Conservation (phyloP, 1,139 yeast genomes). For the Petasospora rhodanensis region DNA sequence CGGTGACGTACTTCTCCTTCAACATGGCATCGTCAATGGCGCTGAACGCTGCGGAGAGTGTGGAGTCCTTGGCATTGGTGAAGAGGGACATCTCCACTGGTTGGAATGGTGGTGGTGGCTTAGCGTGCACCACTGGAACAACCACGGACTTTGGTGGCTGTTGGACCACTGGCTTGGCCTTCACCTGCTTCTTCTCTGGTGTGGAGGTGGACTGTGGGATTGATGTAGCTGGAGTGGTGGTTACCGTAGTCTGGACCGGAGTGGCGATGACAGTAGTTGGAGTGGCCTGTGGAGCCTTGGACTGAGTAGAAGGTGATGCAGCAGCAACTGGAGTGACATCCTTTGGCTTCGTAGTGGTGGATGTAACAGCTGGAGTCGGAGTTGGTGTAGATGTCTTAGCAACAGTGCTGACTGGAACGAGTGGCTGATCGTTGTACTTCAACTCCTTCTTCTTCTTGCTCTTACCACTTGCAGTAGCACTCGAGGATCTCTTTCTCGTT, state of each 20-base stretch:
- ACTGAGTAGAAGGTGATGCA: too few species aligned
- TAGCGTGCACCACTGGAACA: background rate
- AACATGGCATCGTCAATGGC: conserved; percentile 12
- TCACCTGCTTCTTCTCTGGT: conserved; percentile 5
- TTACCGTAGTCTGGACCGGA: too few species aligned
- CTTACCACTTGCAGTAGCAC: background rate
- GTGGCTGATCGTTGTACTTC: too few species aligned
- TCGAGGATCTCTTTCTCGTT: conserved; percentile 18
- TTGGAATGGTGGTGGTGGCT: conserved; percentile 13
- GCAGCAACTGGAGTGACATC: too few species aligned
- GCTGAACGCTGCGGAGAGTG: conserved; percentile 11
- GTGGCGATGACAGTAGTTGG: too few species aligned
- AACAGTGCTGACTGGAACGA: too few species aligned
- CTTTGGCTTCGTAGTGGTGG: too few species aligned
- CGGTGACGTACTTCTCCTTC: conserved; percentile 25
- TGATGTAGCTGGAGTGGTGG: background rate
- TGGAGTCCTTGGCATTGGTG: too few species aligned
- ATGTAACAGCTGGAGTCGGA: too few species aligned
- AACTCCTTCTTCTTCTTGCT: conserved; percentile 1
- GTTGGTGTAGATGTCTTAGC: too few species aligned
- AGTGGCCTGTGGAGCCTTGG: too few species aligned
- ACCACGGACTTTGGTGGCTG: background rate
- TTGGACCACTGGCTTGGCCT: background rate
- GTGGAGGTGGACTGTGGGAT: conserved; percentile 7
- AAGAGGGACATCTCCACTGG: conserved; percentile 7